Evolutionary conservation across 768 basidiomycete genomes (phyloP).

Genomic region (Inosperma sp.): DNA sequence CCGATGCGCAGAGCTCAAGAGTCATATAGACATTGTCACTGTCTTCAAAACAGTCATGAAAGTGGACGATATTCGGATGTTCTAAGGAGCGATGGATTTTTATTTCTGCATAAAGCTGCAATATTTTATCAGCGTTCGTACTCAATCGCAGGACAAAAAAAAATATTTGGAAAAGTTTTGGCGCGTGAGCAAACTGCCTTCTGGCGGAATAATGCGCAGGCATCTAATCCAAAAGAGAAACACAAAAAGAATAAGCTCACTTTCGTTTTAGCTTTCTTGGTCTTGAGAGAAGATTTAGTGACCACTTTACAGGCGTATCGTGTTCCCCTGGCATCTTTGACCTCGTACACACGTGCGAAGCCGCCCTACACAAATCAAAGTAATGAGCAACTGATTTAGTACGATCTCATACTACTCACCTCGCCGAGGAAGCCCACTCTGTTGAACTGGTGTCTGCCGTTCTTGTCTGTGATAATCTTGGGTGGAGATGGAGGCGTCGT

Average conservation of each 20-base stretch:
- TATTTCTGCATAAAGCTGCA: constrained; percentile 94
- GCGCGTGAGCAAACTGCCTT: no score
- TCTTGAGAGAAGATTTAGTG: constrained; percentile 85
- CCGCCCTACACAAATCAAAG: constrained; percentile 51
- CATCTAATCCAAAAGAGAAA: background rate
- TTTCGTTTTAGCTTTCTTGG: constrained; percentile 97
- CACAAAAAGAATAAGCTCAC: constrained; percentile 36
- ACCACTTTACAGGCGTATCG: constrained; percentile 91
- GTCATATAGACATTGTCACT: constrained; percentile 96
- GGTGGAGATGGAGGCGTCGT: constrained; percentile 79
- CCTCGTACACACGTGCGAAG: constrained; percentile 95
- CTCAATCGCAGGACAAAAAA: background rate
- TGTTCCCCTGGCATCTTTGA: constrained; percentile 62
- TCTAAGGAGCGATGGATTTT: constrained; percentile 90
- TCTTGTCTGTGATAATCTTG: constrained; percentile 64
- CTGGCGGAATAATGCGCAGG: no score
- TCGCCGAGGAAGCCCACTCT: constrained; percentile 87
- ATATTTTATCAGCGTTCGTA: constrained; percentile 1
- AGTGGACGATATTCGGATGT: constrained; percentile 90
- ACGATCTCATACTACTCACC: constrained; percentile 43
- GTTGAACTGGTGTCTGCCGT: constrained; percentile 50
- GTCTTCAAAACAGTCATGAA: constrained; percentile 95
- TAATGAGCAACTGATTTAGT: constrained; percentile 23
- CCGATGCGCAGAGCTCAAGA: constrained; percentile 86
- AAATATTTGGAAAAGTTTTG: no score